phyloP scores from a whole-genome alignment of 352 stramenopile species.

The Globisporangium cylindrosporum region DNA sequence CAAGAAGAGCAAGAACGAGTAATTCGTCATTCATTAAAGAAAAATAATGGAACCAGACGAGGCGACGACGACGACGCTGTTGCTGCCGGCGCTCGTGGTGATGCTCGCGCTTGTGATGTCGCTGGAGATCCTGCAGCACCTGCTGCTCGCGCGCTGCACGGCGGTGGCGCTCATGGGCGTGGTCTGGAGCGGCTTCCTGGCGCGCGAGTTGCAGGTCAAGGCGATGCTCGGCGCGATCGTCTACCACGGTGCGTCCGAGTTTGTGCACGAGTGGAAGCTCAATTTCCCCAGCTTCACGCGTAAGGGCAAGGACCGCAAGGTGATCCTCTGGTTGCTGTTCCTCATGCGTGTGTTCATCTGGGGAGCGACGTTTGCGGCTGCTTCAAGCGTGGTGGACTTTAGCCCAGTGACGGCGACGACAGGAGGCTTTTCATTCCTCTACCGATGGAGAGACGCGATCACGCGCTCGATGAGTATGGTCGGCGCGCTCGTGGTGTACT shows the following conservation, averaged over 20 bases:
- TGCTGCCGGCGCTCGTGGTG: conserved; percentile 50
- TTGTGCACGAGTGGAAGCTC: conserved; percentile 29
- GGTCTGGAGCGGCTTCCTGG: conserved; percentile 34
- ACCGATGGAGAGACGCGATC: neutral
- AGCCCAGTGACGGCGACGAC: neutral
- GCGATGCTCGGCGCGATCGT: conserved; percentile 41
- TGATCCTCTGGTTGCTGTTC: conserved; percentile 52
- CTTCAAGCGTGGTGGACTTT: neutral
- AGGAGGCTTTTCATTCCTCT: neutral
- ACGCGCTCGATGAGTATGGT: conserved; percentile 2
- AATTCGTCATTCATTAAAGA: neutral
- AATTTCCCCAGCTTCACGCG: conserved; percentile 38
- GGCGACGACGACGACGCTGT: conserved; percentile 1
- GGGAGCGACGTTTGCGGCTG: conserved; percentile 42
- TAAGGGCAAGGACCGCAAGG: conserved; percentile 25
- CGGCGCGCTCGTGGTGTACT: conserved; percentile 27
- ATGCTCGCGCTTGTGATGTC: conserved; percentile 41
- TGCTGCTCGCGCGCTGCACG: conserved; percentile 41
- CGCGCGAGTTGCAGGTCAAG: conserved; percentile 35
- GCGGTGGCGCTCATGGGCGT: conserved; percentile 34
- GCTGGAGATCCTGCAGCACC: conserved; percentile 60
- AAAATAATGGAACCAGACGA: conserved; percentile 5
- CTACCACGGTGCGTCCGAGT: conserved; percentile 41
- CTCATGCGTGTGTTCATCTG: conserved; percentile 67
- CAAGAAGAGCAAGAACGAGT: neutral